Base-by-base conservation (phyloP, 2,329 filamentous ascomycete species). In the Pseudopyrenochaeta lycopersici region DNA sequence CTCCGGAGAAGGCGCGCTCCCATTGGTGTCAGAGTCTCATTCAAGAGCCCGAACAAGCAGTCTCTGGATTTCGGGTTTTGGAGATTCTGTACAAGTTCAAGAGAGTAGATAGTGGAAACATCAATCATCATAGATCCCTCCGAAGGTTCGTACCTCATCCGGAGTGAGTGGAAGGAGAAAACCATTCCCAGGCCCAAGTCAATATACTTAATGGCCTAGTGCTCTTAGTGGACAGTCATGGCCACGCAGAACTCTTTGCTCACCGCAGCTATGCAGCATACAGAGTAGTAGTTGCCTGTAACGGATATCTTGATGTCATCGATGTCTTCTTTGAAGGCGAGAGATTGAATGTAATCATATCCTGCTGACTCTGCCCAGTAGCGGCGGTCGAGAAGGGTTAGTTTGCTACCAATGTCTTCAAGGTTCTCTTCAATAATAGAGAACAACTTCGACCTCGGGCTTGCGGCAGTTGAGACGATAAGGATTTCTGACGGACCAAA, bases 91-190 rank as follows among this genome's bases (percentile, higher is more conserved):
- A 98, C 90, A 5, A 99, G 82, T 72, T 99, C 95, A 2, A 99
- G 81, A 0, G 92, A 92, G 32, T 88, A 84, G 23, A 97, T 91
- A 0, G 93, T 96, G 0, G 91, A 89, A 2, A 95, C 83, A 67
- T 97, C 94, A 64, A 98, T 96, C 85, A 96, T 91, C 93, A 98
- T 97, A 0, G 92, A 91, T 20, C 94, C 90, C 70, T 96, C 91
- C 0, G 92, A 92, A 1, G 92, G 90, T 66, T 94, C 89, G 63
- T 96, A 97, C 58, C 87, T 89, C 68, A 98, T 89, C 3, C 92
- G 87, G 29, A 98, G 83, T 17, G 93, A 93, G 70, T 95, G 89
- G n/a, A 84, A 81, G 3, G 87, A 82, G 70, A 97, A 95, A 0
- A 83, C 85, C 54, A 89, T 82, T 3, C 82, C 82, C 56, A 92